phyloP scores from a whole-genome alignment of 2,329 filamentous ascomycete species.

The Penicillium sp. region DNA sequence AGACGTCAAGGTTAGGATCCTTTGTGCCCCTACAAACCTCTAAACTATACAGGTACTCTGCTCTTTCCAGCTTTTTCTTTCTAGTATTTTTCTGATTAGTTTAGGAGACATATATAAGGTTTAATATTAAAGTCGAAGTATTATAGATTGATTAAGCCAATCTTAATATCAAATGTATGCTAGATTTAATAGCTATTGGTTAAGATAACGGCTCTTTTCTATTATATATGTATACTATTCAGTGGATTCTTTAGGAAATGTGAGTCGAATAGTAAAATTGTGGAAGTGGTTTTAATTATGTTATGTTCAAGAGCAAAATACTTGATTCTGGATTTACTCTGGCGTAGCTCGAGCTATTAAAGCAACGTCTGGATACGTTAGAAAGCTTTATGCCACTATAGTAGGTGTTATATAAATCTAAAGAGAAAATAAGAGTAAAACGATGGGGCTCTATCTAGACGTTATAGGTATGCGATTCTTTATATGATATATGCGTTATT shows the following conservation, averaged over 20 bases:
- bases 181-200: conserved; percentile 61
- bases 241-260: conserved; percentile 59
- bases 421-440: not conserved
- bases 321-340: conserved; percentile 4
- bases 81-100: not conserved
- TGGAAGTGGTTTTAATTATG: conserved; percentile 52
- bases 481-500: no score
- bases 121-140: conserved; percentile 53
- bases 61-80: not conserved
- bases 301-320: conserved; percentile 42
- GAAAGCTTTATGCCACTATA: conserved; percentile 23
- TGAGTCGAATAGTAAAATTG: conserved; percentile 40
- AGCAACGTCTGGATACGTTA: conserved; percentile 19
- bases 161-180: conserved; percentile 60
- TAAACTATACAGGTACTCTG: conserved; percentile 13
- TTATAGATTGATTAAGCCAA: conserved; percentile 55
- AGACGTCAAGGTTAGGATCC: conserved; percentile 52
- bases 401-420: not conserved
- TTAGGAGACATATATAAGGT: conserved; percentile 43
- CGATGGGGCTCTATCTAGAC: conserved; percentile 10
- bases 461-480: not conserved
- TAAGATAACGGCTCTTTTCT: conserved; percentile 45
- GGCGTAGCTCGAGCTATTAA: conserved; percentile 16
- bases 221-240: conserved; percentile 60
- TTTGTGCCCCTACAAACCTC: conserved; percentile 58